Base-by-base conservation (phyloP, 345 rosid genomes). In the Eutrema yunnanense region DNA sequence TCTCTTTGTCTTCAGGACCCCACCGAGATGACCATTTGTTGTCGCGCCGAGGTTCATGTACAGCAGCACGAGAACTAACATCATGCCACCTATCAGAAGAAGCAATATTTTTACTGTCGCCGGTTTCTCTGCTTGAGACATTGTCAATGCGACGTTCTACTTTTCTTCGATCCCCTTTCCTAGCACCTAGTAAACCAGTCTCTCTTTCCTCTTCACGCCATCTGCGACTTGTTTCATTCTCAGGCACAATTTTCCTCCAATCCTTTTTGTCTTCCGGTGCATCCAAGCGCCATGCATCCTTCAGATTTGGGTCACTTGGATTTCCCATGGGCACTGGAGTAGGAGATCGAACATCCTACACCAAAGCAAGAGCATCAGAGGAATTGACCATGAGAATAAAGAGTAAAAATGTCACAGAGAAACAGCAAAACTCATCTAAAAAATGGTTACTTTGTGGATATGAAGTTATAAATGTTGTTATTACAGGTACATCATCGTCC, bases 1-100 rank as follows among this genome's bases (percentile, higher is more conserved):
- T 95, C 60, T 88, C 99, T 78, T 85, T 92, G 57, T 88, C 99
- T 26, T 92, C 97, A 71, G 98, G 96, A 76, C 99, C 98, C 99
- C 98, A 95, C 58, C 98, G 85, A n/a, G 96, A 88, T 22, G 96
- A 85, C 99, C 98, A 95, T 72, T 95, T 95, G 81, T 78, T 84
- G 74, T 95, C 98, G 43, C 99, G 84, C 8, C 96, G 85, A 44
- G 95, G 40, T 75, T 94, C 97, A 78, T 82, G 80, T 79, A 85
- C 85, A 74, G 86, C 72, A 78, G 51, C 84, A 73, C 92, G 94
- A 73, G 78, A 71, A 64, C 59, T 80, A 62, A 64, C 78, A 73
- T 90, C 97, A 65, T 79, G 71, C 96, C 96, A 82, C 76, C 89
- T 83, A 77, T 89, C 97, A 59, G 90, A 71, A 76, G 89, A 76